A percentile compares a stretch with the other conserved stretches of the same genome.
Evolutionary conservation across 768 basidiomycete genomes (phyloP).

Genomic region (Dendrothele bispora): DNA sequence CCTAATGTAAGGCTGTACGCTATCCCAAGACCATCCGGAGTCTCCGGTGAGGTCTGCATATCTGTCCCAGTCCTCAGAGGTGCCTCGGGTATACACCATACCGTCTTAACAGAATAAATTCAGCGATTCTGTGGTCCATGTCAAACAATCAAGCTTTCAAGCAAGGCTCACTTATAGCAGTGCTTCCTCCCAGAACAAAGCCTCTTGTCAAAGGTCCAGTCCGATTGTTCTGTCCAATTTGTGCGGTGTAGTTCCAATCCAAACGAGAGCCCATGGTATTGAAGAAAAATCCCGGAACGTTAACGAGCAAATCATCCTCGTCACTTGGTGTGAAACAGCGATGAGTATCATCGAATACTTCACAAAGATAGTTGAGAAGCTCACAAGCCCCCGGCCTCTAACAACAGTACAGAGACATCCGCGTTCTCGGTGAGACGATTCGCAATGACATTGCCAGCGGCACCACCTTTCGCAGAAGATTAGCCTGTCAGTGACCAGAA

Average conservation of each 20-base stretch:
- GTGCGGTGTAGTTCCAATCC: slow-evolving; percentile 20
- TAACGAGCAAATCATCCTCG: not conserved
- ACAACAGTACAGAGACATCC: slow-evolving; percentile 21
- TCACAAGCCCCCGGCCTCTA: slow-evolving; percentile 20
- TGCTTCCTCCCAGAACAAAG: slow-evolving; percentile 17
- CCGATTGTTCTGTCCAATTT: slow-evolving; percentile 14
- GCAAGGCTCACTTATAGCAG: slow-evolving; percentile 13
- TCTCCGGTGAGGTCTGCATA: slow-evolving; percentile 29
- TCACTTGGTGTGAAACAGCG: too few relatives aligned
- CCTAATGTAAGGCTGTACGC: slow-evolving; percentile 24
- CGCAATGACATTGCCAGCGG: slow-evolving; percentile 25
- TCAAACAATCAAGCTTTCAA: not conserved
- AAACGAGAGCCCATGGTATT: slow-evolving; percentile 1
- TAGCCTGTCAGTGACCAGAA: too few relatives aligned
- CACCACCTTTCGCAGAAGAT: slow-evolving; percentile 17
- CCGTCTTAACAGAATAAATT: slow-evolving; percentile 19
- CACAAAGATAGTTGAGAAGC: not conserved
- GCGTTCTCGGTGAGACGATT: slow-evolving; percentile 10
- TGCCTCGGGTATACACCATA: slow-evolving; percentile 33
- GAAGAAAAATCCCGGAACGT: slow-evolving; percentile 5
- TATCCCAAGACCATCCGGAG: slow-evolving; percentile 32
- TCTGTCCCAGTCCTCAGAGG: slow-evolving; percentile 31
- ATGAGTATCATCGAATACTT: too few relatives aligned
- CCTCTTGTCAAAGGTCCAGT: slow-evolving; percentile 16
- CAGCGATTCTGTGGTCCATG: too few relatives aligned